Conservation (phyloP, 2,329 filamentous ascomycete species). For the Hypoxylon rubiginosum region DNA sequence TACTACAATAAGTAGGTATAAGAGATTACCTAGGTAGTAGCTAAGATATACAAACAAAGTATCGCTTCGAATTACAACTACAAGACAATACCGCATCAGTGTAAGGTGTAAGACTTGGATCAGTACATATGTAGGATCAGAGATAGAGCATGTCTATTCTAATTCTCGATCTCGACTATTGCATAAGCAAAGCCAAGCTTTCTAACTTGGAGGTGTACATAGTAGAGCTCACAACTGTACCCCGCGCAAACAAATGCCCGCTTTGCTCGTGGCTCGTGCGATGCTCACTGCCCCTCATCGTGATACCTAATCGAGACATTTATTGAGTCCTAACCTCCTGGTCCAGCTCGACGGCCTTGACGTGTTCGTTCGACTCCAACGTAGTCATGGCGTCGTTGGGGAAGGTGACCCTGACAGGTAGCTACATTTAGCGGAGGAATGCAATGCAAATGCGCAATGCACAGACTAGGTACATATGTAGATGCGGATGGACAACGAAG, state of each 20-base stretch:
- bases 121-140: background rate
- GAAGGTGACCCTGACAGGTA: constrained; percentile 74
- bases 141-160: constrained; percentile 17
- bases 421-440: constrained; percentile 16
- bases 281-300: constrained; percentile 37
- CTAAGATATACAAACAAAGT: background rate
- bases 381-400: constrained; percentile 74
- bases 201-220: constrained; percentile 29
- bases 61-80: background rate
- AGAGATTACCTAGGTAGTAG: background rate
- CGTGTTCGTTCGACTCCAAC: constrained; percentile 76
- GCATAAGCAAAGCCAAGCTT: constrained; percentile 34
- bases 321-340: constrained; percentile 79
- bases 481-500: background rate
- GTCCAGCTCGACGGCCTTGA: constrained; percentile 83
- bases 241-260: constrained; percentile 31
- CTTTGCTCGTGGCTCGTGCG: constrained; percentile 24
- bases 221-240: constrained; percentile 20
- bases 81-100: background rate
- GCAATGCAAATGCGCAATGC: constrained; percentile 5
- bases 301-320: constrained; percentile 36
- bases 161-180: constrained; percentile 15
- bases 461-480: background rate
- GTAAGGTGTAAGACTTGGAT: background rate
- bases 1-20: background rate